phyloP scores from a whole-genome alignment of 495 filamentous ascomycete genomes.

The Lasiosphaeriaceae sp. region DNA sequence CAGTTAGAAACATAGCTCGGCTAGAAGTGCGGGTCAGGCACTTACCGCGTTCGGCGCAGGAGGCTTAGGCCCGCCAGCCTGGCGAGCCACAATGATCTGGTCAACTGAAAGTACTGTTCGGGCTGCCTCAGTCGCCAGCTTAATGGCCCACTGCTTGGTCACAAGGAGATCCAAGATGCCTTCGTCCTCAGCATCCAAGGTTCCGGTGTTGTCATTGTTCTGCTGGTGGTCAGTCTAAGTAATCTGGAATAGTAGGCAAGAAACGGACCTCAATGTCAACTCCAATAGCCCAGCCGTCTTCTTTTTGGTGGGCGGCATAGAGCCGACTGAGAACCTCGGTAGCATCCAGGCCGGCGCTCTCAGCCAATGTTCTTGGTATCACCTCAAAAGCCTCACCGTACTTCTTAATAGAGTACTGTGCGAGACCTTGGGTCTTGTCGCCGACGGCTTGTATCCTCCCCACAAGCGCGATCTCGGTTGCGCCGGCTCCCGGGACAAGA shows the following conservation, averaged over 20 bases:
- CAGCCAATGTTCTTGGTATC: slow-evolving; percentile 86
- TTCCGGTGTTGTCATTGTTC: slow-evolving; percentile 73
- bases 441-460: slow-evolving; percentile 84
- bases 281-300: slow-evolving; percentile 81
- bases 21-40: not conserved
- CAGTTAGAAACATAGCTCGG: slow-evolving; percentile 23
- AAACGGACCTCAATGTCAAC: slow-evolving; percentile 78
- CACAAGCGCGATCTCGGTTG: slow-evolving; percentile 91
- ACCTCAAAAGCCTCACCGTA: slow-evolving; percentile 98
- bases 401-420: slow-evolving; percentile 95
- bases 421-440: slow-evolving; percentile 85
- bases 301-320: slow-evolving; percentile 88
- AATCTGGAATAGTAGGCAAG: not conserved
- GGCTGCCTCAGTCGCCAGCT: slow-evolving; percentile 90
- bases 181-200: slow-evolving; percentile 80
- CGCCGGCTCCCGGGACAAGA: slow-evolving; percentile 91
- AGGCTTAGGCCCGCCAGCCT: slow-evolving; percentile 95
- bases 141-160: slow-evolving; percentile 93
- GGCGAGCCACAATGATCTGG: slow-evolving; percentile 97
- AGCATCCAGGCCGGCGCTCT: slow-evolving; percentile 91
- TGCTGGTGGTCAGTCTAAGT: slow-evolving; percentile 21
- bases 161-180: slow-evolving; percentile 90
- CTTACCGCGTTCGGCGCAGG: slow-evolving; percentile 76
- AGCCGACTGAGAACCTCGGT: slow-evolving; percentile 89
- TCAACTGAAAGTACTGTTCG: slow-evolving; percentile 94